A percentile compares a stretch with the other conserved stretches of the same genome.
Conservation (phyloP, 2,329 filamentous ascomycete species). For the Exophiala oligosperma region DNA sequence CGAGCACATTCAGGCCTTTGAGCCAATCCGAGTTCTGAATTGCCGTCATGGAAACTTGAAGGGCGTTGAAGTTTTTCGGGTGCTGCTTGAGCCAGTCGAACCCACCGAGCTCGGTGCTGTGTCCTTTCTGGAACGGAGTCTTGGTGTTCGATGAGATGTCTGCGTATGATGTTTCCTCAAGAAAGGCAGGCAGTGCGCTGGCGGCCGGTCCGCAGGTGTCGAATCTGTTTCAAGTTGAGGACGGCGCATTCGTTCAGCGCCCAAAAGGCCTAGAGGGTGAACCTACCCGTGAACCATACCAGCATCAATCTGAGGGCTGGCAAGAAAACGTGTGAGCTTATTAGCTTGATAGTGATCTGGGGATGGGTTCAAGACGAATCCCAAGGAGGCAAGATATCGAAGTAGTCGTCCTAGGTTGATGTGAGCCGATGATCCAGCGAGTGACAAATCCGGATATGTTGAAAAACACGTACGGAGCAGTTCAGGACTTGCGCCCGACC, state of each 20-base stretch:
- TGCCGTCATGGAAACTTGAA: constrained; percentile 18
- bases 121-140: constrained; percentile 34
- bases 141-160: constrained; percentile 30
- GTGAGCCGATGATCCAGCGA: too few species aligned
- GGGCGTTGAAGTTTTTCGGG: constrained; percentile 26
- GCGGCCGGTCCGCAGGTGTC: constrained; percentile 21
- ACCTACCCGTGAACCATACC: constrained; percentile 21
- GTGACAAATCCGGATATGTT: not conserved
- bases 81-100: constrained; percentile 34
- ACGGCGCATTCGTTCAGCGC: not conserved
- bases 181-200: constrained; percentile 32
- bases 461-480: constrained; percentile 19
- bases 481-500: constrained; percentile 16
- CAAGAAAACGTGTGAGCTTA: constrained; percentile 27
- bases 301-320: constrained; percentile 10
- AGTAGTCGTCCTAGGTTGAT: constrained; percentile 22
- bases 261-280: not conserved
- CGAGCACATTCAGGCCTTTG: constrained; percentile 3
- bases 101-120: constrained; percentile 31
- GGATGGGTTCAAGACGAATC: constrained; percentile 14
- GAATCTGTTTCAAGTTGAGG: constrained; percentile 10
- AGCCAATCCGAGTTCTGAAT: constrained; percentile 18
- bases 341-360: constrained; percentile 26
- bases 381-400: constrained; percentile 30
- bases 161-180: constrained; percentile 33